A percentile compares a stretch with the other conserved stretches of the same genome.
phyloP scores from a whole-genome alignment of 495 filamentous ascomycete species.

The Niebla homalea region DNA sequence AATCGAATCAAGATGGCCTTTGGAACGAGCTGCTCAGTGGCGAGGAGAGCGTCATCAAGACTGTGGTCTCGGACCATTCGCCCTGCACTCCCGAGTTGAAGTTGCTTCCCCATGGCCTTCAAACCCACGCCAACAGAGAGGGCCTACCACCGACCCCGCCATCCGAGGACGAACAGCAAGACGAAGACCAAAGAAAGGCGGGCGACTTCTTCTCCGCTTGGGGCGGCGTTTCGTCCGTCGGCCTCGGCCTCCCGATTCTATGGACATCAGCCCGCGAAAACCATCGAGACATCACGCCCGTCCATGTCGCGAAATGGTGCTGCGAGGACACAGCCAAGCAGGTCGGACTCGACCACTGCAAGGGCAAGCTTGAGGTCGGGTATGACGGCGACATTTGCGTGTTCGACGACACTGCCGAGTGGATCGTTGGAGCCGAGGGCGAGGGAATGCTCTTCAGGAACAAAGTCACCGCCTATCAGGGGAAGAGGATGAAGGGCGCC shows the following conservation, averaged over 20 bases:
- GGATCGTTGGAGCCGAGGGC: slow-evolving; percentile 47
- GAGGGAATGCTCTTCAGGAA: slow-evolving; percentile 86
- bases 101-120: slow-evolving; percentile 46
- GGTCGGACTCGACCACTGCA: slow-evolving; percentile 70
- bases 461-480: slow-evolving; percentile 88
- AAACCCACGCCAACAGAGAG: neutral
- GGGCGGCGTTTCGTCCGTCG: slow-evolving; percentile 92
- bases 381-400: slow-evolving; percentile 88
- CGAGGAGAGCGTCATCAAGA: slow-evolving; percentile 70
- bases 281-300: slow-evolving; percentile 23
- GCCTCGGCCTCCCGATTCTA: slow-evolving; percentile 79
- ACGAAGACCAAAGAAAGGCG: slow-evolving; percentile 24
- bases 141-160: slow-evolving; percentile 13
- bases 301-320: slow-evolving; percentile 76
- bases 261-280: slow-evolving; percentile 53
- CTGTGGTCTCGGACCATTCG: slow-evolving; percentile 92
- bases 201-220: slow-evolving; percentile 93
- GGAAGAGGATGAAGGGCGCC: slow-evolving; percentile 61
- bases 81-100: slow-evolving; percentile 94
- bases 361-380: slow-evolving; percentile 72
- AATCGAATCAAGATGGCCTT: slow-evolving; percentile 72
- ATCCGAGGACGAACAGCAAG: slow-evolving; percentile 17
- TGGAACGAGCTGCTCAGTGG: slow-evolving; percentile 66
- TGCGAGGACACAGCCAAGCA: slow-evolving; percentile 78
- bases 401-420: slow-evolving; percentile 74